These are phyloP conservation scores for Aspergillus campestris DNA, from an alignment of 495 filamentous ascomycete species.

Conservation along the genomic window DNA sequence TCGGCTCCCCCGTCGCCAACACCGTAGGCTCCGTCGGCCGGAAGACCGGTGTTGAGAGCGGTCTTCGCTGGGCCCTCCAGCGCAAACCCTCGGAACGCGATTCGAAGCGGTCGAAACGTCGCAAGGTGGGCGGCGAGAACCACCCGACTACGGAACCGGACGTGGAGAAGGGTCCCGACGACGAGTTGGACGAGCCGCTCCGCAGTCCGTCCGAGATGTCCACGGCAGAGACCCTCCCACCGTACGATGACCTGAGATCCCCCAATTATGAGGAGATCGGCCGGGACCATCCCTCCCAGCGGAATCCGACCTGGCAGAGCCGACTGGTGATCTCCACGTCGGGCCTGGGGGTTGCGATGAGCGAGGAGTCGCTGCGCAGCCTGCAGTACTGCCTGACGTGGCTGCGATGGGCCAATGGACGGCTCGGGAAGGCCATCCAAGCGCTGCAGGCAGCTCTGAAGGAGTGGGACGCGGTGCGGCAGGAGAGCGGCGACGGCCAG, in stretches of 20 bases:
- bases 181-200: constrained; percentile 11
- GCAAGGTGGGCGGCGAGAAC: constrained; percentile 44
- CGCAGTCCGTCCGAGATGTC: constrained; percentile 38
- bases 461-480: constrained; percentile 54
- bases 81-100: constrained; percentile 27
- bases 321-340: constrained; percentile 76
- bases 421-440: constrained; percentile 58
- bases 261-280: constrained; percentile 57
- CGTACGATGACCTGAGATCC: constrained; percentile 68
- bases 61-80: constrained; percentile 67
- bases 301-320: constrained; percentile 59
- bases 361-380: constrained; percentile 67
- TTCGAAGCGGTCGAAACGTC: constrained; percentile 51
- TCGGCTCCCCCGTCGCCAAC: constrained; percentile 70
- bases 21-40: constrained; percentile 74
- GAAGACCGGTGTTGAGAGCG: constrained; percentile 74
- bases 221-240: constrained; percentile 61
- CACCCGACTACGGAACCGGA: constrained; percentile 19
- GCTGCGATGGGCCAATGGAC: constrained; percentile 68
- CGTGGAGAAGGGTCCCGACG: constrained; percentile 4
- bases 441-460: constrained; percentile 63
- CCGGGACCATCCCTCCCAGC: constrained; percentile 20
- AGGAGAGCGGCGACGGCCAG: constrained; percentile 16
- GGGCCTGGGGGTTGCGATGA: constrained; percentile 78
- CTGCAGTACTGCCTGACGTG: constrained; percentile 70